Conservation (phyloP, 768 basidiomycete genomes). For the Galerina sulciceps region DNA sequence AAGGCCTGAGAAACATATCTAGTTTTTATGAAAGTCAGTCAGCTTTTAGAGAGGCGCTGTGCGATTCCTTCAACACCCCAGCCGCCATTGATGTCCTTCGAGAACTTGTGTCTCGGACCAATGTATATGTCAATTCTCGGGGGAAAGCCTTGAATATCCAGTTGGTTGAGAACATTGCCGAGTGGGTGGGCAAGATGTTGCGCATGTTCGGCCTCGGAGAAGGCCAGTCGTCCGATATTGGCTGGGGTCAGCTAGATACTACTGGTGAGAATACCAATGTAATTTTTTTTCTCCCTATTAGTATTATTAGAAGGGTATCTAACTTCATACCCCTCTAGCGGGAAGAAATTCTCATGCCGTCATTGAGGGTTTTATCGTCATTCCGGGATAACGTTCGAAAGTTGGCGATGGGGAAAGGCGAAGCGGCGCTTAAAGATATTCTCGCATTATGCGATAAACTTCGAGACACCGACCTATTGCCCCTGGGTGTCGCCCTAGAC, state of each 20-base stretch:
- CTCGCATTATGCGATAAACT: conserved; percentile 87
- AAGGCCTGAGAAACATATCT: conserved; percentile 12
- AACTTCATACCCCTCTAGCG: conserved; percentile 48
- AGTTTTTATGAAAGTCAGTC: conserved; percentile 79
- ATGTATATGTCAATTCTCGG: conserved; percentile 82
- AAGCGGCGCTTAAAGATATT: conserved; percentile 75
- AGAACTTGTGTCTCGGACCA: conserved; percentile 83
- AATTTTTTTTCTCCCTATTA: conserved; percentile 35
- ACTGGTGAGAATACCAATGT: conserved; percentile 55
- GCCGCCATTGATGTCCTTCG: conserved; percentile 75
- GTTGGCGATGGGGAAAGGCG: conserved; percentile 75
- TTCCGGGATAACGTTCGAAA: conserved; percentile 91
- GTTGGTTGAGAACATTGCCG: conserved; percentile 65
- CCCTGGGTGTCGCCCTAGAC: conserved; percentile 95
- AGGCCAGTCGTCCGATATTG: conserved; percentile 67
- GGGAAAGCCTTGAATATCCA: conserved; percentile 62
- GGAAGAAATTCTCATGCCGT: conserved; percentile 88
- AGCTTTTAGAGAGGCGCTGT: conserved; percentile 84
- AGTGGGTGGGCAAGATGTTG: conserved; percentile 76
- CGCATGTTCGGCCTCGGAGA: conserved; percentile 82
- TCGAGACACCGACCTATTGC: conserved; percentile 86
- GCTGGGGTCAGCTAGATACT: conserved; percentile 79
- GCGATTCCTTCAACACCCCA: conserved; percentile 98
- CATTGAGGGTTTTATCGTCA: conserved; percentile 79
- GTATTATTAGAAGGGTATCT: conserved; percentile 4